Evolutionary conservation across 2,329 filamentous ascomycete genomes (phyloP), one percentile per base, ranked within the genome.

Genomic region (Fusarium gaditjirri): DNA sequence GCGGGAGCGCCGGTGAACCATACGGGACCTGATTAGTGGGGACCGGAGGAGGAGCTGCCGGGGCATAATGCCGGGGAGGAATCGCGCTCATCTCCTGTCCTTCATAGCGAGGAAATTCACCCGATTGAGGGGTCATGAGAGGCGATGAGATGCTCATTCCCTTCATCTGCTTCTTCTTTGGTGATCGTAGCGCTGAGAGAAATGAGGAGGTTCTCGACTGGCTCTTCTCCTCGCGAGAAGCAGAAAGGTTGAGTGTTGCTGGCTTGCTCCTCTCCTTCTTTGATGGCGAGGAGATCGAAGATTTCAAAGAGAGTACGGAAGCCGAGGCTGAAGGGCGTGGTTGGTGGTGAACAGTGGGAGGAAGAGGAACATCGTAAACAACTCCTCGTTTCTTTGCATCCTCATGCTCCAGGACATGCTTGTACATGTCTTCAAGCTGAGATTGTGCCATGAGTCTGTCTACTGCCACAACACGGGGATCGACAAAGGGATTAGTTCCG

Each of bases 351-450:
- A 80, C 75, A 11, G 71, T 68, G 8, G 83, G 74, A 36, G 81
- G 65, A 14, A 84, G 63, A 21, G 85, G 84, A 27, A 80, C 61
- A 27, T 86, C 84, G 47, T 88, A 83, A 23, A 81, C 80, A 44
- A 88, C 78, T 36, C 90, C 89, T 52, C 85, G 85, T 72, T 86
- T 84, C 80, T 91, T 91, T 56, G 89, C 89, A 64, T 88, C 89
- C 77, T 98, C 95, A 76, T 97, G 93, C 80, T 94, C 94, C 91
- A 97, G 92, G 71, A 97, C 95, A 74, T 94, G 92, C 69, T 91
- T 94, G 83, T 98, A 98, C 80, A 98, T 90, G 76, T 93, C 90
- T 81, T 97, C 94, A 81, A 98, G 90, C 80, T 97, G 93, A 72
- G 91, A 87, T 81, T 96, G 91, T 71, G 93, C 91, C 84, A 92